Percentiles rank a stretch among this genome's conserved stretches.
Evolutionary conservation across 2,329 filamentous ascomycete species (phyloP).

Genomic region (Botrytis paeoniae): DNA sequence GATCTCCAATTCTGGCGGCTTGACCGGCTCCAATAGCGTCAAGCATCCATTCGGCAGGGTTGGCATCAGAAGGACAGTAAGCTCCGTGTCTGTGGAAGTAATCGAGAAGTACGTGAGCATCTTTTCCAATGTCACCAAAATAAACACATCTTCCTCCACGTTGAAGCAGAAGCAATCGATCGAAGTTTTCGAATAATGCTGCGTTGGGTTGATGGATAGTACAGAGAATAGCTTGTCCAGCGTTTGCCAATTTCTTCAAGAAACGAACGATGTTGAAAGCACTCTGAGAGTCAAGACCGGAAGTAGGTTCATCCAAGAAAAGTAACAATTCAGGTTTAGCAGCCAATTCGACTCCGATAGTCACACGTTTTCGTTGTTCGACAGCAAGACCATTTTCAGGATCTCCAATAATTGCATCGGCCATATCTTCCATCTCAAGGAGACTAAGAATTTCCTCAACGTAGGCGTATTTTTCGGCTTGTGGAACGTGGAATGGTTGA

Average conservation of each 20-base stretch:
- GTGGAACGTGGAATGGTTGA: constrained; percentile 56
- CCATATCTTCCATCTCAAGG: constrained; percentile 63
- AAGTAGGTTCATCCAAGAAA: constrained; percentile 59
- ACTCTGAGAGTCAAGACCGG: constrained; percentile 55
- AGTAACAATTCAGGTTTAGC: constrained; percentile 57
- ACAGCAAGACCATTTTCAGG: constrained; percentile 59
- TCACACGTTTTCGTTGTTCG: constrained; percentile 66
- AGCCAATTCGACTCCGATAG: constrained; percentile 58
- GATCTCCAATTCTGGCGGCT: constrained; percentile 57
- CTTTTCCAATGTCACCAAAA: constrained; percentile 63
- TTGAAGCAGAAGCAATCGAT: constrained; percentile 61
- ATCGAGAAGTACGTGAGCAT: constrained; percentile 55
- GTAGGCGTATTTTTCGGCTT: constrained; percentile 61
- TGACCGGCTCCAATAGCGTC: constrained; percentile 65
- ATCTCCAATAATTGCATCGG: constrained; percentile 62
- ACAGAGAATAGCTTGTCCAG: constrained; percentile 66
- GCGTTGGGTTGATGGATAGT: constrained; percentile 70
- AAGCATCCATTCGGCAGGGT: constrained; percentile 58
- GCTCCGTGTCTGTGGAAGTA: constrained; percentile 46
- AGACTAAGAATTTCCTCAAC: constrained; percentile 64
- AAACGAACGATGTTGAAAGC: constrained; percentile 61
- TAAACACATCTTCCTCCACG: constrained; percentile 64
- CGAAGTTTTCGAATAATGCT: constrained; percentile 68
- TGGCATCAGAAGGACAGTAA: constrained; percentile 51
- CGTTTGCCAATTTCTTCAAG: constrained; percentile 55